phyloP scores from a whole-genome alignment of 306 rosid species.

The Fragaria vesca region DNA sequence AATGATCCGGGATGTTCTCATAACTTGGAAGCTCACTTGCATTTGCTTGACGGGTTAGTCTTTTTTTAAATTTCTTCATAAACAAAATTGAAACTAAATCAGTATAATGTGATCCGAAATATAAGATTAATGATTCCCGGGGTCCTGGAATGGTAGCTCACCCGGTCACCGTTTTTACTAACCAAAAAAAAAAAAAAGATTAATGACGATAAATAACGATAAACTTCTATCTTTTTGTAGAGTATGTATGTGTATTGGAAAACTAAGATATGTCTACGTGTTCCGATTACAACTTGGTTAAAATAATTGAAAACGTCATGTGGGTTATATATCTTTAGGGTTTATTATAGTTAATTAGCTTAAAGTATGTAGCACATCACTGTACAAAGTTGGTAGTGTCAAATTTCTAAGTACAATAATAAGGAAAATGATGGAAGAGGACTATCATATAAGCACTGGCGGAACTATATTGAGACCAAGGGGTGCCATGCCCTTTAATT shows the following conservation, averaged over 20 bases:
- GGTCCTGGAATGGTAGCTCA: no score
- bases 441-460: no score
- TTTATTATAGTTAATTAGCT: neutral
- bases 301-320: neutral
- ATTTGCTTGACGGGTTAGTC: slow-evolving; percentile 72
- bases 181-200: no score
- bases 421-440: neutral
- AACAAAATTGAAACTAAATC: neutral
- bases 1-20: slow-evolving; percentile 52
- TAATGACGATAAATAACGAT: neutral
- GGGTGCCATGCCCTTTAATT: no score
- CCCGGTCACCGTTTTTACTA: no score
- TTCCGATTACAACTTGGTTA: neutral
- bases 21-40: slow-evolving; percentile 82
- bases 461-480: no score
- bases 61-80: no score
- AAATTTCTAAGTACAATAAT: neutral
- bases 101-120: no score
- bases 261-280: neutral
- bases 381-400: neutral
- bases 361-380: neutral
- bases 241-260: neutral
- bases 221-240: no score
- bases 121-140: no score
- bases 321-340: neutral